phyloP scores from a whole-genome alignment of 1,139 yeast species.

The Geotrichum reessii region DNA sequence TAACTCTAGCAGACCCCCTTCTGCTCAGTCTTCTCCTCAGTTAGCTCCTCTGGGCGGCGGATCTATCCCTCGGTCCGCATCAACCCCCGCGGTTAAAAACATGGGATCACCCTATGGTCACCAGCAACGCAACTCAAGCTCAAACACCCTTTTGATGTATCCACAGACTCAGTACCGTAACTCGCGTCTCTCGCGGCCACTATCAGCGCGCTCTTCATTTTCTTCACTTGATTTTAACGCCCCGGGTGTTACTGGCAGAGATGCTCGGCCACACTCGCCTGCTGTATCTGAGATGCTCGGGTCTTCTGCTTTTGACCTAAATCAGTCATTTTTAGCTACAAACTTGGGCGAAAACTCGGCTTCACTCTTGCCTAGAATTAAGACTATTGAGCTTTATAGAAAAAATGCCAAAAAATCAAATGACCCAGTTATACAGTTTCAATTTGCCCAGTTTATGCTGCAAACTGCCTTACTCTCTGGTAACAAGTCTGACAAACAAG shows the following conservation, averaged over 20 bases:
- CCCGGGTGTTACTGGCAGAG: slow-evolving; percentile 9
- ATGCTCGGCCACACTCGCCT: slow-evolving; percentile 20
- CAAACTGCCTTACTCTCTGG: slow-evolving; percentile 60
- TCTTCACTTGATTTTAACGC: slow-evolving; percentile 14
- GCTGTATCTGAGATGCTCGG: slow-evolving; percentile 25
- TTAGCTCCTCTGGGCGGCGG: slow-evolving; percentile 2
- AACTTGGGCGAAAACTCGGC: slow-evolving; percentile 32
- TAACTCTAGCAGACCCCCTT: slow-evolving; percentile 6
- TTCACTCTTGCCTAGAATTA: slow-evolving; percentile 64
- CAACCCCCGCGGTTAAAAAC: slow-evolving; percentile 11
- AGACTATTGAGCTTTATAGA: slow-evolving; percentile 82
- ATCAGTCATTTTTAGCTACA: slow-evolving; percentile 32
- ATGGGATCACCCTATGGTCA: slow-evolving; percentile 11
- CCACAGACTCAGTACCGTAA: slow-evolving; percentile 1
- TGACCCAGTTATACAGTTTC: slow-evolving; percentile 80
- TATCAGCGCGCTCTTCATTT: slow-evolving; percentile 12
- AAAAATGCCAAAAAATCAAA: slow-evolving; percentile 78
- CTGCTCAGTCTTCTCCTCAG: background rate
- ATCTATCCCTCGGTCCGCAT: slow-evolving; percentile 12
- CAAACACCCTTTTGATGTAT: background rate
- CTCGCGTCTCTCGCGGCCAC: slow-evolving; percentile 7
- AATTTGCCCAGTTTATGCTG: slow-evolving; percentile 85
- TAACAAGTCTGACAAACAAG: slow-evolving; percentile 9
- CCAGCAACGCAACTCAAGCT: slow-evolving; percentile 10
- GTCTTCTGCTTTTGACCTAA: slow-evolving; percentile 30